A percentile compares a stretch with the other conserved stretches of the same genome.
Conservation (phyloP, 768 basidiomycete species). For the Hygrocybe punicea region DNA sequence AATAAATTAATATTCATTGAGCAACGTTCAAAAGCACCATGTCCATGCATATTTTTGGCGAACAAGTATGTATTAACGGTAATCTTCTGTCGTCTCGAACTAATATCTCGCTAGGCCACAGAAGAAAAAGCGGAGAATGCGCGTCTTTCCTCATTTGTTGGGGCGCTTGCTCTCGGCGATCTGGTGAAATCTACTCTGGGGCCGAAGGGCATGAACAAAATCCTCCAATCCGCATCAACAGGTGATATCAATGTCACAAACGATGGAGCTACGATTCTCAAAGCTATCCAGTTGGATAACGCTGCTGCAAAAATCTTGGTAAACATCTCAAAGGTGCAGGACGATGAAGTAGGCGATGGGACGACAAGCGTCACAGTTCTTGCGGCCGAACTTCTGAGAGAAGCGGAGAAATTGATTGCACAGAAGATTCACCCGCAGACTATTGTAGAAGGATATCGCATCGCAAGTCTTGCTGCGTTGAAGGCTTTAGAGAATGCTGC, state of each 20-base stretch:
- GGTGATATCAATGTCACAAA: conserved; percentile 97
- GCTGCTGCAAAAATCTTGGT: conserved; percentile 99
- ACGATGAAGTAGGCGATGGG: conserved; percentile 97
- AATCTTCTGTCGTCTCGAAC: not conserved
- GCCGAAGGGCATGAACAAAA: conserved; percentile 99
- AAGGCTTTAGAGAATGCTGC: conserved; percentile 80
- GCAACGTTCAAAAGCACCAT: too few species aligned
- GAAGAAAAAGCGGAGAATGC: conserved; percentile 98
- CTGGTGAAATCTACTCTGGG: conserved; percentile 98
- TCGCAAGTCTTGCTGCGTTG: conserved; percentile 83
- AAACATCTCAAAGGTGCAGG: conserved; percentile 99
- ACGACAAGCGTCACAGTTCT: conserved; percentile 90
- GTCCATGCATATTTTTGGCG: conserved; percentile 70
- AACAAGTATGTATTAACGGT: conserved; percentile 44
- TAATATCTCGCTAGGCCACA: conserved; percentile 52
- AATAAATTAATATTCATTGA: too few species aligned
- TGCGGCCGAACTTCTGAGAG: conserved; percentile 85
- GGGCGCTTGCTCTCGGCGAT: conserved; percentile 94
- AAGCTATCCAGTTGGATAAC: conserved; percentile 96
- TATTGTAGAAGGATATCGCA: conserved; percentile 93
- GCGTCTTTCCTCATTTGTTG: conserved; percentile 95
- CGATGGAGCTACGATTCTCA: conserved; percentile 97
- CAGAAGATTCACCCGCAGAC: conserved; percentile 97
- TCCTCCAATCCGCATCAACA: conserved; percentile 84
- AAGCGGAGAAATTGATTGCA: conserved; percentile 91